Percentiles rank a stretch among this genome's conserved stretches.
Evolutionary conservation across 371 early-diverging fungal species (phyloP).

Genomic region (Mortierella sp.): DNA sequence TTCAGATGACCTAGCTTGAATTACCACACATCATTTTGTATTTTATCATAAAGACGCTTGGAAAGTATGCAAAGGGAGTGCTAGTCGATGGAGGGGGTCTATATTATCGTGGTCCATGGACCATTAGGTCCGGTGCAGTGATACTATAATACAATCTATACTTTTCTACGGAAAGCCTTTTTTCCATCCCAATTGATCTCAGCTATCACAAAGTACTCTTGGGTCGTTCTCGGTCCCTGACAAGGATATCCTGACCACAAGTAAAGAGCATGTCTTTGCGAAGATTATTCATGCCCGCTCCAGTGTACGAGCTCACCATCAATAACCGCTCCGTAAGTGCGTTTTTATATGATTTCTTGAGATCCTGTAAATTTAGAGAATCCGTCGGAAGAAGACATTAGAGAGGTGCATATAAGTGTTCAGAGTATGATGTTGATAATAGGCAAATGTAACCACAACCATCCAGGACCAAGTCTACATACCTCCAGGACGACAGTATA

Average conservation of each 20-base stretch:
- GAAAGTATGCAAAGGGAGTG: too few species aligned
- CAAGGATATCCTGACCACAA: slow-evolving; percentile 31
- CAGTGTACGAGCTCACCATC: slow-evolving; percentile 66
- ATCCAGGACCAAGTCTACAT: background rate
- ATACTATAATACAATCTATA: too few species aligned
- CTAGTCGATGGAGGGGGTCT: background rate
- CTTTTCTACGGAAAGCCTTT: too few species aligned
- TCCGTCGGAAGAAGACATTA: too few species aligned
- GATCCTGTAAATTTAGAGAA: too few species aligned
- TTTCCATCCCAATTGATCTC: background rate
- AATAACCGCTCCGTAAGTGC: slow-evolving; percentile 60
- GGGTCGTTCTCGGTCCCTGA: slow-evolving; percentile 42
- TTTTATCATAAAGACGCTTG: too few species aligned
- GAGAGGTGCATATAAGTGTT: too few species aligned
- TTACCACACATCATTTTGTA: too few species aligned
- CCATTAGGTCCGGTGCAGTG: too few species aligned
- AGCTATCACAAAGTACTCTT: slow-evolving; percentile 27
- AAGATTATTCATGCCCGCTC: slow-evolving; percentile 67
- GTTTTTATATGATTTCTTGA: slow-evolving; percentile 55
- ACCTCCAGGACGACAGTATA: slow-evolving; percentile 50
- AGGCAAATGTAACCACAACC: too few species aligned
- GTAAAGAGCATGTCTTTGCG: slow-evolving; percentile 65
- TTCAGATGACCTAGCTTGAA: slow-evolving; percentile 6
- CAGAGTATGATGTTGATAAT: too few species aligned
- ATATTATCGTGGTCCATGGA: too few species aligned